Evolutionary conservation across 1,139 yeast species (phyloP).

Genomic region (Geotrichum aggregatum): DNA sequence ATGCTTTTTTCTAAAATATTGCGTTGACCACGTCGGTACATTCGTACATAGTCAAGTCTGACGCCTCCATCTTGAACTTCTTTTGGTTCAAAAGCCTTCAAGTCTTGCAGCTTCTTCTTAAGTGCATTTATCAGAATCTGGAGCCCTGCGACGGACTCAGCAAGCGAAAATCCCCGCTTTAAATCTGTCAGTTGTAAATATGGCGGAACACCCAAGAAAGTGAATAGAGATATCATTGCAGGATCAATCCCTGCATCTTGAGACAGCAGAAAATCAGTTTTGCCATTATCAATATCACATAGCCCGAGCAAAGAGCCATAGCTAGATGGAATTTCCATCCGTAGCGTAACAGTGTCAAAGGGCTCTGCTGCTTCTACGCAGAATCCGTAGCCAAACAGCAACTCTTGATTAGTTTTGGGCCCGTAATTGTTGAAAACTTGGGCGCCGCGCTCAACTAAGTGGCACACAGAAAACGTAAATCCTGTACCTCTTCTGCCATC

Average conservation of each 20-base stretch:
- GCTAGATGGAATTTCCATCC: background rate
- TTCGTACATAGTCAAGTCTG: background rate
- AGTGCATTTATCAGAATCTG: constrained; percentile 7
- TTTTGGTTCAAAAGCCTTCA: background rate
- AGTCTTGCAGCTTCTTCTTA: constrained; percentile 5
- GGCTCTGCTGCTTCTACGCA: constrained; percentile 52
- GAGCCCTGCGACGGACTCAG: constrained; percentile 7
- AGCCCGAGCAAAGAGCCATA: background rate
- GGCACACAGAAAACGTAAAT: constrained; percentile 27
- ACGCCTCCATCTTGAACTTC: background rate
- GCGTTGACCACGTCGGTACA: constrained; percentile 10
- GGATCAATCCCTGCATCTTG: constrained; percentile 7
- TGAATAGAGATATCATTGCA: constrained; percentile 6
- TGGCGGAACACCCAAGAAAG: background rate
- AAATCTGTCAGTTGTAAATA: background rate
- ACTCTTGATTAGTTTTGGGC: constrained; percentile 76
- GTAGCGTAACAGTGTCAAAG: constrained; percentile 58
- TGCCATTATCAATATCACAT: background rate
- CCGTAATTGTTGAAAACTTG: constrained; percentile 82
- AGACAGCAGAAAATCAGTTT: constrained; percentile 6
- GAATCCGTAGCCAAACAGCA: constrained; percentile 61
- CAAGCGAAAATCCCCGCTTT: background rate
- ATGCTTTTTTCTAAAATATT: constrained; percentile 1
- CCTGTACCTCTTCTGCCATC: constrained; percentile 32
- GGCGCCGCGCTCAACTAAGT: constrained; percentile 35